Percentiles rank a stretch among this genome's conserved stretches.
These are phyloP conservation scores for Aspergillus clavatus DNA, from an alignment of 2,329 filamentous ascomycete genomes.

Conservation along the genomic window DNA sequence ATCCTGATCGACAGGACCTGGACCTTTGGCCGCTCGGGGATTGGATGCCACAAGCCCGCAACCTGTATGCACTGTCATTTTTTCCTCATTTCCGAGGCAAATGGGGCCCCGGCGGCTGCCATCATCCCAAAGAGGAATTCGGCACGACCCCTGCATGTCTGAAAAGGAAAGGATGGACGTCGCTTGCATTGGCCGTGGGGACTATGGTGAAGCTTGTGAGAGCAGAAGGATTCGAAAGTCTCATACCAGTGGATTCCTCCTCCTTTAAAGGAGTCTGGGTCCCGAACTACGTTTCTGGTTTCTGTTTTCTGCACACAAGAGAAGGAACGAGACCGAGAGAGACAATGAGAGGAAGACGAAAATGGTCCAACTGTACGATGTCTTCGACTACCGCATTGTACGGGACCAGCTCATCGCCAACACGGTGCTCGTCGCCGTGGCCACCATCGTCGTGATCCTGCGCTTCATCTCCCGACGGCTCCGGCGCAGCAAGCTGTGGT, in stretches of 20 bases:
- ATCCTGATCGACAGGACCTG: not conserved
- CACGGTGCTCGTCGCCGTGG: conserved; percentile 22
- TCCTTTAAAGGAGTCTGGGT: too few relatives aligned
- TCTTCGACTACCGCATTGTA: conserved; percentile 12
- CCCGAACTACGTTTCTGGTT: too few relatives aligned
- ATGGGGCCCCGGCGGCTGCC: not conserved
- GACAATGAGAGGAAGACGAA: too few relatives aligned
- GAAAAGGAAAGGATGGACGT: too few relatives aligned
- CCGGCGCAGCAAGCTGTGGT: conserved; percentile 25
- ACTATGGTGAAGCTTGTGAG: too few relatives aligned
- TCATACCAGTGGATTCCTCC: too few relatives aligned
- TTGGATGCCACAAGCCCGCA: too few relatives aligned
- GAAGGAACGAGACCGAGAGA: too few relatives aligned
- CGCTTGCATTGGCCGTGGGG: too few relatives aligned
- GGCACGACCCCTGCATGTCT: not conserved
- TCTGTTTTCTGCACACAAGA: too few relatives aligned
- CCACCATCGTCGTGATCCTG: conserved; percentile 22
- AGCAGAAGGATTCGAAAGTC: too few relatives aligned
- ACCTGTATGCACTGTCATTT: too few relatives aligned
- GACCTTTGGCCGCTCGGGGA: not conserved
- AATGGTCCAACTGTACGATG: conserved; percentile 11
- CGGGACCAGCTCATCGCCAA: conserved; percentile 19
- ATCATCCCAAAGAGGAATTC: not conserved
- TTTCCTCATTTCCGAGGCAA: not conserved
- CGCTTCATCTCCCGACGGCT: conserved; percentile 27